A percentile compares a stretch with the other conserved stretches of the same genome.
Evolutionary conservation across 2,329 filamentous ascomycete species (phyloP).

Genomic region (Leptodontidium sp.): DNA sequence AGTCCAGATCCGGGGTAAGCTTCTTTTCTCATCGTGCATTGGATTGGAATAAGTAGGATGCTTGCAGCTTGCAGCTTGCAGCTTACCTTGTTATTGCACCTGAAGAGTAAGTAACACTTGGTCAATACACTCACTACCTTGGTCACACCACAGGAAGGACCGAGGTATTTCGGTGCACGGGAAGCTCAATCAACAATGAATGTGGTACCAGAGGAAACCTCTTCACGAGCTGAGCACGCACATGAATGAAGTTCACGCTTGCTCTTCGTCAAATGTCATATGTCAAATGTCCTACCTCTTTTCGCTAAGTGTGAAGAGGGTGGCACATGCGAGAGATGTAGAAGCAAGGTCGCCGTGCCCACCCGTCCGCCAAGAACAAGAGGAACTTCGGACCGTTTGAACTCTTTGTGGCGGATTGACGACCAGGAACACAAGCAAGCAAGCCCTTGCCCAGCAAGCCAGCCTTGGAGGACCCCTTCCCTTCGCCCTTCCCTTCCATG

Average conservation of each 20-base stretch:
- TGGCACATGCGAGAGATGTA: conserved; percentile 19
- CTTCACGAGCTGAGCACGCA: conserved; percentile 11
- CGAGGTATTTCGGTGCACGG: not conserved
- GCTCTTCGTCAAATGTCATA: not conserved
- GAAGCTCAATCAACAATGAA: not conserved
- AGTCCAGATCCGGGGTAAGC: conserved; percentile 26
- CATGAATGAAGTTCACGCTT: conserved; percentile 14
- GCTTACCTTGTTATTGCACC: not conserved
- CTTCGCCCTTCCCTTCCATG: conserved; percentile 12
- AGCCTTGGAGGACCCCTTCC: not conserved
- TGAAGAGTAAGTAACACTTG: not conserved
- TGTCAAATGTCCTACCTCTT: too few relatives aligned
- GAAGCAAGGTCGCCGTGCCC: too few relatives aligned
- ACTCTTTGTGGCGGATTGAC: conserved; percentile 32
- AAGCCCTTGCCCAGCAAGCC: conserved; percentile 15
- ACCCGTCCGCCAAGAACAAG: conserved; percentile 9
- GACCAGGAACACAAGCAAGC: conserved; percentile 27
- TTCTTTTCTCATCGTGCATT: conserved; percentile 16
- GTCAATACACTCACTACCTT: not conserved
- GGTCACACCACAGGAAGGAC: not conserved
- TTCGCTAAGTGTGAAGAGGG: not conserved
- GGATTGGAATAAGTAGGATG: not conserved
- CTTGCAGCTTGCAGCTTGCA: too few relatives aligned
- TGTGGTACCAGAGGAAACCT: not conserved
- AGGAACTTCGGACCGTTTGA: conserved; percentile 43